Evolutionary conservation across 116 monocot genomes (phyloP).

Genomic region (Trichopus zeylanicus): DNA sequence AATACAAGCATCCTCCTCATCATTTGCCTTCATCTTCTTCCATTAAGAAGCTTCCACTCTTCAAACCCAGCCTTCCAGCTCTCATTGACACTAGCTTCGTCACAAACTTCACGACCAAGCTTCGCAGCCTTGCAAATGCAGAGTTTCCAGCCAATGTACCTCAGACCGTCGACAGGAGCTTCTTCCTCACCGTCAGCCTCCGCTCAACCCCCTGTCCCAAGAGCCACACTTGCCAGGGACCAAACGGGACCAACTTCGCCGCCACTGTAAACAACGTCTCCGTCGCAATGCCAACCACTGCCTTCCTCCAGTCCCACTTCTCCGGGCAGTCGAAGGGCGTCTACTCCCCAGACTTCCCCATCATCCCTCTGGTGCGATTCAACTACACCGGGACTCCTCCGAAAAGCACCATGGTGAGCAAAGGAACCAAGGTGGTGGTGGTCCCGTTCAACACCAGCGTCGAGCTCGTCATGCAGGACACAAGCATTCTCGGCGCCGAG

Average conservation of each 20-base stretch:
- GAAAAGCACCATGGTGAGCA: constrained; percentile 13
- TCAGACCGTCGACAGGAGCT: neutral
- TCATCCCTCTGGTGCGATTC: constrained; percentile 4
- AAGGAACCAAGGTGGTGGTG: constrained; percentile 17
- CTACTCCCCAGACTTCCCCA: constrained; percentile 14
- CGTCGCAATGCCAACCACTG: neutral
- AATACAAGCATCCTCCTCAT: neutral
- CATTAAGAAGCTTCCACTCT: constrained; percentile 15
- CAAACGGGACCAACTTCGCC: constrained; percentile 2
- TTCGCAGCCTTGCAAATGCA: constrained; percentile 22
- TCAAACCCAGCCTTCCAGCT: constrained; percentile 10
- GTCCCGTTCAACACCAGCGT: constrained; percentile 16
- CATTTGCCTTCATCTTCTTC: too few species aligned
- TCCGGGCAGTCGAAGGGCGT: constrained; percentile 9
- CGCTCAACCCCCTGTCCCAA: neutral
- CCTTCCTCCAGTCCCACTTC: constrained; percentile 19
- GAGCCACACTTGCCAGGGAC: neutral
- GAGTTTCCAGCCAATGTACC: constrained; percentile 31
- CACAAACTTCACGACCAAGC: constrained; percentile 9
- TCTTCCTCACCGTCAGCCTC: constrained; percentile 5
- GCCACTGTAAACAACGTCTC: constrained; percentile 1
- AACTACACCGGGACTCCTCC: constrained; percentile 22
- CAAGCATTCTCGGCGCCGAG: constrained; percentile 20
- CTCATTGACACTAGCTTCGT: constrained; percentile 25
- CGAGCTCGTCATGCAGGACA: constrained; percentile 32